A percentile compares a stretch with the other conserved stretches of the same genome.
Conservation (phyloP, 805 yeast species). For the Pichia deserticola region DNA sequence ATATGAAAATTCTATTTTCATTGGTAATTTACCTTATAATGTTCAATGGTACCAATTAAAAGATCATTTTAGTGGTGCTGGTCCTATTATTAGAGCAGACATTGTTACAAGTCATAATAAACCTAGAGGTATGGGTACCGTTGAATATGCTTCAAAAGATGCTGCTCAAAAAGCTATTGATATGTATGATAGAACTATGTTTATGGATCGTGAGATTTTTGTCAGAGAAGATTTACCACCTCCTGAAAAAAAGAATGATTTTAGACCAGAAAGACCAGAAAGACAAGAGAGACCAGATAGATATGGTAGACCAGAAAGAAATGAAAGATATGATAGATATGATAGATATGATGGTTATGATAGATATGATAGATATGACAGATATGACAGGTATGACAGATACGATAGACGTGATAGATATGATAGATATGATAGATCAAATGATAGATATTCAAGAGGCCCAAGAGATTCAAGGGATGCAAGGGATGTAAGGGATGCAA, state of each 20-base stretch:
- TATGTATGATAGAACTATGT: conserved; percentile 55
- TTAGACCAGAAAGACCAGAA: conserved; percentile 9
- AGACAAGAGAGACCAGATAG: conserved; percentile 11
- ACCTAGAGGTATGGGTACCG: conserved; percentile 87
- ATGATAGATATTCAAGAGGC: conserved; percentile 4
- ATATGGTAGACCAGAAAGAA: conserved; percentile 5
- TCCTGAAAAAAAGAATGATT: conserved; percentile 33
- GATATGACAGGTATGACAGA: conserved; percentile 4
- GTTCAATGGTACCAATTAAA: conserved; percentile 53
- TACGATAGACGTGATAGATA: not conserved
- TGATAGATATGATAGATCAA: not conserved
- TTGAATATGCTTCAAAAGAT: conserved; percentile 61
- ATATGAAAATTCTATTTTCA: conserved; percentile 60
- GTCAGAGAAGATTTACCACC: conserved; percentile 91
- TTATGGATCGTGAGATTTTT: conserved; percentile 71
- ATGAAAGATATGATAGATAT: conserved; percentile 11
- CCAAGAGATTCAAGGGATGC: conserved; percentile 2
- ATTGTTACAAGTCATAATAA: conserved; percentile 72
- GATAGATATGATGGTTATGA: conserved; percentile 10
- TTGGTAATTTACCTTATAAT: conserved; percentile 67
- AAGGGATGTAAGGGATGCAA: not conserved
- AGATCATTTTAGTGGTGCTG: conserved; percentile 51
- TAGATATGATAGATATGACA: conserved; percentile 12
- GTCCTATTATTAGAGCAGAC: conserved; percentile 73
- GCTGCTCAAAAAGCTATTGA: conserved; percentile 68